These are phyloP conservation scores for Salicornia ramosissima DNA, from an alignment of 148 eudicot species.

Conservation along the genomic window DNA sequence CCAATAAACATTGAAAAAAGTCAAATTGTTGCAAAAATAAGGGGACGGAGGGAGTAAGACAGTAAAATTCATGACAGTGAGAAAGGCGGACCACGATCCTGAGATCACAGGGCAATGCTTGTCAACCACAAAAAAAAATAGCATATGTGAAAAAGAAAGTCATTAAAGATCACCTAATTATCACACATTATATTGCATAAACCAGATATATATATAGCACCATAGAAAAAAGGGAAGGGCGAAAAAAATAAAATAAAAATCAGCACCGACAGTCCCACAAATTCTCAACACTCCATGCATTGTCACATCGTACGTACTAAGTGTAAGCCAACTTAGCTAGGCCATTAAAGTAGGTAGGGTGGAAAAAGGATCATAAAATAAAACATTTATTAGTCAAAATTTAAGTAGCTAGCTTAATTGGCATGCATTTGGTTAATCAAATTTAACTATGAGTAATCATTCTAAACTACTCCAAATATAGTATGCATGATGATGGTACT, in stretches of 20 bases:
- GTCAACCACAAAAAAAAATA: conserved; percentile 6
- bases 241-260: not conserved
- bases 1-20: no score
- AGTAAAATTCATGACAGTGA: not conserved
- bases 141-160: not conserved
- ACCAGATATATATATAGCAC: no score
- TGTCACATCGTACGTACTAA: conserved; percentile 19
- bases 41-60: no score
- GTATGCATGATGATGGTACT: no score
- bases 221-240: no score
- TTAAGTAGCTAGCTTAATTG: no score
- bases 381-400: not conserved
- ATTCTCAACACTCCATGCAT: conserved; percentile 13
- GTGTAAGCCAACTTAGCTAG: conserved; percentile 9
- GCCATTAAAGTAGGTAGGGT: conserved; percentile 9
- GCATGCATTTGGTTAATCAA: no score
- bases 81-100: not conserved
- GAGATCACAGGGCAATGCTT: not conserved
- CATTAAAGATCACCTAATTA: not conserved
- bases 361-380: no score
- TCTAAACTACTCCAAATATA: no score
- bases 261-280: conserved; percentile 33
- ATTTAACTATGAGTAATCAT: no score
- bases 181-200: no score
- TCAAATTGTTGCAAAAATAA: no score